Evolutionary conservation across 768 basidiomycete genomes (phyloP), one percentile per base, ranked within the genome.

Genomic region (Coprinopsis marcescibilis): DNA sequence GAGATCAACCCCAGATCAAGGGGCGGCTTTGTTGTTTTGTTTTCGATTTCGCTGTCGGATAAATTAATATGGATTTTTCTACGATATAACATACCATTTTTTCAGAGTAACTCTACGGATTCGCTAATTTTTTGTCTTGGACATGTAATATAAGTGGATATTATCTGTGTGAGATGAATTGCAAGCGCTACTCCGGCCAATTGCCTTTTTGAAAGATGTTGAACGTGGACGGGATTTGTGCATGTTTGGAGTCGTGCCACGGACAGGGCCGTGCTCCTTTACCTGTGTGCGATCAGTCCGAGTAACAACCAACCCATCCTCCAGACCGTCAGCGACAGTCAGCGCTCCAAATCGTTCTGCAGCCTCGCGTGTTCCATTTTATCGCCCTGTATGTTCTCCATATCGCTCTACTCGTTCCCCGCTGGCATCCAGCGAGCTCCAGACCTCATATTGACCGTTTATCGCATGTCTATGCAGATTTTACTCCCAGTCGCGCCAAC

Each of bases 271-370:
- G 61, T 63, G 63, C 59, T 61, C 58, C 49, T 62, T 63, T 62
- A 58, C 56, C 36, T 50, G 24, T 27, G 48, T 62, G 63, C 64
- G 63, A 67, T 70, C 64, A 60, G 63, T 66, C 62, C 41, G 48
- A 43, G 68, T 70, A 70, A 68, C 67, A 69, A 70, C 67, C 64
- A 63, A 62, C 62, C 60, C 23, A n/a, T n/a, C n/a, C 60, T 62
- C 52, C 52, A 60, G 55, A 52, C 56, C 57, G 64, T 65, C 69
- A 66, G 63, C 67, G 67, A 66, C 66, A 67, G 65, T 63, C 64
- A 59, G 54, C 61, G 62, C 60, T 56, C 55, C 55, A 46, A 50
- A 49, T 49, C 52, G 55, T 38, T 57, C 52, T 44, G 46, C 52
- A 45, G 25, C 54, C 44, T 48, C 34, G 26, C 29, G 23, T 40